A percentile compares a stretch with the other conserved stretches of the same genome.
Evolutionary conservation across 2,329 filamentous ascomycete species (phyloP).

Genomic region (Cercospora brassicicola): DNA sequence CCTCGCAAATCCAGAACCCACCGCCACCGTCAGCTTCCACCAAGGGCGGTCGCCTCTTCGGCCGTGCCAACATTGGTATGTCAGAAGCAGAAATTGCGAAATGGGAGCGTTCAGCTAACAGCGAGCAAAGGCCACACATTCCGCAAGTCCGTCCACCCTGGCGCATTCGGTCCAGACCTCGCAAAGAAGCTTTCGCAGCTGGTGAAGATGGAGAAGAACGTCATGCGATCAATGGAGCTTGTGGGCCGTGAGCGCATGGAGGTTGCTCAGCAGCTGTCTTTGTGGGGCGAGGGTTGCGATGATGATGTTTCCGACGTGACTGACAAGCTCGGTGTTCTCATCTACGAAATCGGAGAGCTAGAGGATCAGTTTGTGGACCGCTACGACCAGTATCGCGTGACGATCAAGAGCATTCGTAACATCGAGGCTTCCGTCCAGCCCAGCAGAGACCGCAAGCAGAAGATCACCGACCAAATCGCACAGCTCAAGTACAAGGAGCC

Average conservation of each 20-base stretch:
- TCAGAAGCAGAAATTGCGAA: neutral
- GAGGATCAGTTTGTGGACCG: slow-evolving; percentile 98
- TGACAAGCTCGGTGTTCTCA: slow-evolving; percentile 93
- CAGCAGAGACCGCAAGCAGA: slow-evolving; percentile 97
- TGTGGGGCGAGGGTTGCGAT: slow-evolving; percentile 94
- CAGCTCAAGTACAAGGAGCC: slow-evolving; percentile 99
- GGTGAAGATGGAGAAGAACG: slow-evolving; percentile 99
- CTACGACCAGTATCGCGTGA: slow-evolving; percentile 98
- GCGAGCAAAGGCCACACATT: slow-evolving; percentile 62
- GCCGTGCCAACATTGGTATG: slow-evolving; percentile 81
- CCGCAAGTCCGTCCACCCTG: slow-evolving; percentile 67
- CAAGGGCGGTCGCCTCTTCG: slow-evolving; percentile 87
- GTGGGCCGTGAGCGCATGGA: slow-evolving; percentile 97
- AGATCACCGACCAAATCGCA: slow-evolving; percentile 97
- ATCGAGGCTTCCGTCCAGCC: slow-evolving; percentile 98
- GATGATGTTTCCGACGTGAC: slow-evolving; percentile 98
- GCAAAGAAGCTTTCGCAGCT: slow-evolving; percentile 97
- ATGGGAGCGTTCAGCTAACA: slow-evolving; percentile 1
- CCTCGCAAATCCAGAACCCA: slow-evolving; percentile 86
- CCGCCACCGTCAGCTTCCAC: slow-evolving; percentile 89
- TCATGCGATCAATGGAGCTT: slow-evolving; percentile 96
- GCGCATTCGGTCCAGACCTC: slow-evolving; percentile 80
- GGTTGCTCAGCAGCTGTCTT: slow-evolving; percentile 96
- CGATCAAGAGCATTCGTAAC: slow-evolving; percentile 98
- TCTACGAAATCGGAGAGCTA: slow-evolving; percentile 97